Evolutionary conservation across 768 basidiomycete species (phyloP).

Genomic region (Wakefieldia striispora): DNA sequence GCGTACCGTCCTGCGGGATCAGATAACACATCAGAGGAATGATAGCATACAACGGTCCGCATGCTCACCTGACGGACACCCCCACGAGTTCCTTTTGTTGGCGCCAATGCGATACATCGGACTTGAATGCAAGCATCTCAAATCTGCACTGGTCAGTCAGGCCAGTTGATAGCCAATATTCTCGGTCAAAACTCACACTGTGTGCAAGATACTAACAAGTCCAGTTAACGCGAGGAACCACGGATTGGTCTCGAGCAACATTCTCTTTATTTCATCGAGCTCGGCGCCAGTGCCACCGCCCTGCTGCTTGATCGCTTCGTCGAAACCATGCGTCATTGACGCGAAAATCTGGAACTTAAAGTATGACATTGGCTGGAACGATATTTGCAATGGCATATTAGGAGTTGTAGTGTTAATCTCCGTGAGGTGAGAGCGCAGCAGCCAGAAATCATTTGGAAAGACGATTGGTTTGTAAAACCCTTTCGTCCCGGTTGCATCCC

Average conservation of each 20-base stretch:
- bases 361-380: slow-evolving; percentile 81
- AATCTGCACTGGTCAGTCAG: slow-evolving; percentile 50
- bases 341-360: slow-evolving; percentile 88
- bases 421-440: slow-evolving; percentile 73
- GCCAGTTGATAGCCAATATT: neutral
- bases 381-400: slow-evolving; percentile 74
- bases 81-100: slow-evolving; percentile 94
- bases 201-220: slow-evolving; percentile 83
- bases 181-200: slow-evolving; percentile 54
- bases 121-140: slow-evolving; percentile 95
- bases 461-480: slow-evolving; percentile 85
- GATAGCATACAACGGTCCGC: slow-evolving; percentile 3
- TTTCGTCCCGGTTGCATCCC: slow-evolving; percentile 62
- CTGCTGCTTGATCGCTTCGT: slow-evolving; percentile 79
- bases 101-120: slow-evolving; percentile 93
- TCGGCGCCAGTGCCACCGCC: slow-evolving; percentile 63
- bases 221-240: slow-evolving; percentile 85
- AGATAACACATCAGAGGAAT: slow-evolving; percentile 16
- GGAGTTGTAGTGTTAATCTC: slow-evolving; percentile 86
- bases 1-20: slow-evolving; percentile 51
- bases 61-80: slow-evolving; percentile 80
- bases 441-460: slow-evolving; percentile 96
- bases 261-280: slow-evolving; percentile 93
- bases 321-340: slow-evolving; percentile 81
- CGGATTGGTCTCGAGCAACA: slow-evolving; percentile 86